Evolutionary conservation across 495 filamentous ascomycete species (phyloP), one percentile per base, ranked within the genome.

Genomic region (Venustampulla echinocandica): DNA sequence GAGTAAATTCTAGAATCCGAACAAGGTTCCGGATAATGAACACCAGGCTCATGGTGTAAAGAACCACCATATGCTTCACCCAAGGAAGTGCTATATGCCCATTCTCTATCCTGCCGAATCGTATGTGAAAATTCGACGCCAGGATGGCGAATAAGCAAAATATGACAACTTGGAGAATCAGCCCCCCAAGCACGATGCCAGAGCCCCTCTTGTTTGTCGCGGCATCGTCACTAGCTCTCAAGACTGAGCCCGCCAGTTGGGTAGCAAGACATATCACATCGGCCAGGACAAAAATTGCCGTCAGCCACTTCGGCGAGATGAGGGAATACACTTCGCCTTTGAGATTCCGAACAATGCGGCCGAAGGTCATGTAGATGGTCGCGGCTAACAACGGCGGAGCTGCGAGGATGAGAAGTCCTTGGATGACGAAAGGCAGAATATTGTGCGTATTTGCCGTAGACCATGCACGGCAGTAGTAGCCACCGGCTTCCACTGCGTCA

Each of bases 21-120:
- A 80, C 67, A 4, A 80, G 42, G 11, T 67, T 74, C 11, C 81
- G 69, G 0, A 81, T 46, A 41, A 83, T 55, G 44, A 84, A 80
- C 6, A 82, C 56, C 1, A 52, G 47, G 38, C 71, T 75, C 2
- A 66, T 62, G 13, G 33, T 42, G 50, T 79, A 81, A 0, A 82
- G 65, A 10, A 70, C 64, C n/a, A 46, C 37, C 45, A 85, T 52
- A 42, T 79, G 65, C 17, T 61, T 70, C 41, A 56, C 54, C 80
- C 77, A 82, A 11, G 14, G 10, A 4, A 41, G 36, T 1, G 15
- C 22, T 15, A 10, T 42, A 1, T 27, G 4, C 0, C 21, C 42
- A 1, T 25, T 10, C 0, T 18, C 36, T 1, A 18, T 10, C 5
- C 27, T 35, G 0, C 17, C 28, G 15, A 60, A 55, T 9, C 61